Percentiles rank a stretch among this genome's conserved stretches.
Evolutionary conservation across 2,329 filamentous ascomycete genomes (phyloP).

Genomic region (Leptographium lundbergii): DNA sequence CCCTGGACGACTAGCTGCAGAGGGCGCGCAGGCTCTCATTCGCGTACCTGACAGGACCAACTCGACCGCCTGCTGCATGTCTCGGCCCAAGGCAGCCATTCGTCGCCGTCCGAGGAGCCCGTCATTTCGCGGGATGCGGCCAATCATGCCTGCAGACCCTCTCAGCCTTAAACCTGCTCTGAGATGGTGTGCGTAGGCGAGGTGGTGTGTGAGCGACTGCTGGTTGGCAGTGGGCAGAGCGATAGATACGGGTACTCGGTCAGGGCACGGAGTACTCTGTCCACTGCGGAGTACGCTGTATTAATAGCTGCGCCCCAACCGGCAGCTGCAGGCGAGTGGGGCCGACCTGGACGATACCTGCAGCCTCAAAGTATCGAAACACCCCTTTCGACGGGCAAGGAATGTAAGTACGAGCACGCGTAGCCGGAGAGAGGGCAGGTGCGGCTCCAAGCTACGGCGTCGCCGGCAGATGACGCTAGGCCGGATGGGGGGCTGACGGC

Average conservation of each 20-base stretch:
- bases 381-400: neutral
- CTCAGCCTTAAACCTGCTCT: neutral
- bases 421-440: neutral
- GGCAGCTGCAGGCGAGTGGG: neutral
- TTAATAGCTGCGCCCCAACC: neutral
- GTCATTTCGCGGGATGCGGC: neutral
- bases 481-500: neutral
- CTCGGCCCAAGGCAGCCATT: neutral
- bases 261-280: no score
- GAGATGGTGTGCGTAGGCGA: neutral
- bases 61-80: neutral
- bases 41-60: neutral
- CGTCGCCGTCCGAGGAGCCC: neutral
- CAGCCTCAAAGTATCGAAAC: no score
- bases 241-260: no score
- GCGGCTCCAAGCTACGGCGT: neutral
- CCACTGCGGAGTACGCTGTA: no score
- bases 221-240: no score
- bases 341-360: neutral
- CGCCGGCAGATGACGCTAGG: neutral
- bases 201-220: neutral
- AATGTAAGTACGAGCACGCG: no score
- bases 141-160: neutral
- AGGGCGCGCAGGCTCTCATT: neutral
- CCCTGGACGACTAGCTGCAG: no score